These are phyloP conservation scores for Fusarium mexicanum DNA, from an alignment of 2,329 filamentous ascomycete species.

Conservation along the genomic window DNA sequence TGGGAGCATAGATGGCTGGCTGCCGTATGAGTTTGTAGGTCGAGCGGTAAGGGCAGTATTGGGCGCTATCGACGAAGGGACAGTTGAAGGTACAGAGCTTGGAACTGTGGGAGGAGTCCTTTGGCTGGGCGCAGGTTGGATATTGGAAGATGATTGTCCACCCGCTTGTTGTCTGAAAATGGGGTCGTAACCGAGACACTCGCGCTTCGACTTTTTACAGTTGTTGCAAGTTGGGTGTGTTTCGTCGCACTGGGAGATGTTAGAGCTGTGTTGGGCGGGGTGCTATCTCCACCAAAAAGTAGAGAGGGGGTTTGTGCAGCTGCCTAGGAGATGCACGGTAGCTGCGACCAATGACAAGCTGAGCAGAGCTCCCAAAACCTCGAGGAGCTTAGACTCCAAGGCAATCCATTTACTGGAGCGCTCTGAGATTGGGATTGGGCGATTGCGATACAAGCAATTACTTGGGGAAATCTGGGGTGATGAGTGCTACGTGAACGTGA, in stretches of 20 bases:
- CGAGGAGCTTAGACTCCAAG: constrained; percentile 8
- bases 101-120: constrained; percentile 49
- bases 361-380: constrained; percentile 17
- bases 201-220: constrained; percentile 88
- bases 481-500: constrained; percentile 37
- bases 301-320: constrained; percentile 22
- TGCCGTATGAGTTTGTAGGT: constrained; percentile 55
- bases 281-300: constrained; percentile 34
- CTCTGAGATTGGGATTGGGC: constrained; percentile 1
- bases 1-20: constrained; percentile 56
- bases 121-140: constrained; percentile 47
- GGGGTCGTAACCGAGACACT: constrained; percentile 86
- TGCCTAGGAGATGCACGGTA: constrained; percentile 9
- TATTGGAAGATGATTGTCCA: constrained; percentile 75
- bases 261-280: constrained; percentile 38
- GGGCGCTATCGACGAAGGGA: constrained; percentile 41
- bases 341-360: constrained; percentile 32
- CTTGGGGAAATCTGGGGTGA: constrained; percentile 26
- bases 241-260: constrained; percentile 80
- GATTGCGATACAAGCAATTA: constrained; percentile 30
- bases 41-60: constrained; percentile 40
- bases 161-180: constrained; percentile 81
- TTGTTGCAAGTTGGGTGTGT: constrained; percentile 91
- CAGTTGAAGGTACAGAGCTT: constrained; percentile 38
- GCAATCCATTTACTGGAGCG: not conserved